A percentile compares a stretch with the other conserved stretches of the same genome.
Conservation (phyloP, 495 filamentous ascomycete genomes). For the Friedmanniomyces simplex region DNA sequence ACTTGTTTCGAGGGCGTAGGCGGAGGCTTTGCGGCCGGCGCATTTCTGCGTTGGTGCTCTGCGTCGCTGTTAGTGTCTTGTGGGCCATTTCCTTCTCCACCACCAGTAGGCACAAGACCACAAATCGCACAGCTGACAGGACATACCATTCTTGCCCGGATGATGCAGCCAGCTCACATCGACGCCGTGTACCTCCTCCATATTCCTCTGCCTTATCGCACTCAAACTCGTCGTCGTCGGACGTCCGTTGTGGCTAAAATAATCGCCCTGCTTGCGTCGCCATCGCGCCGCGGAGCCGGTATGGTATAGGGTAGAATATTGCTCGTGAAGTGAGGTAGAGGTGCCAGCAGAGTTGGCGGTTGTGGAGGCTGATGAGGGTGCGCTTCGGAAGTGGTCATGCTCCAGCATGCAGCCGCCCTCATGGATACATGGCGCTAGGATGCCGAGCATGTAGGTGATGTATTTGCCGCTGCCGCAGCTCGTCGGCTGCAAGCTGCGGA, state of each 20-base stretch:
- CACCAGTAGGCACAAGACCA: not conserved
- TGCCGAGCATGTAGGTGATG: not conserved
- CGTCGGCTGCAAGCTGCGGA: not conserved
- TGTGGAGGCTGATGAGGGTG: not conserved
- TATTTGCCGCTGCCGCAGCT: too few species aligned
- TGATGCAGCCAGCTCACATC: constrained; percentile 66
- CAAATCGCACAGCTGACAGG: not conserved
- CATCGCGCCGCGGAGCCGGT: constrained; percentile 9
- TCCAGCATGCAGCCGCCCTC: not conserved
- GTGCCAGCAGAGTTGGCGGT: not conserved
- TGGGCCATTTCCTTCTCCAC: too few species aligned
- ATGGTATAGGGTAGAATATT: not conserved
- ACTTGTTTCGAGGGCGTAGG: not conserved
- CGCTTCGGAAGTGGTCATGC: not conserved
- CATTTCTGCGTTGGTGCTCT: constrained; percentile 4
- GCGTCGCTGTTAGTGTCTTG: too few species aligned
- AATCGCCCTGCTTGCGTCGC: constrained; percentile 4
- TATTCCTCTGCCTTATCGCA: constrained; percentile 22
- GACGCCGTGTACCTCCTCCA: constrained; percentile 50
- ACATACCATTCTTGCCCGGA: constrained; percentile 37
- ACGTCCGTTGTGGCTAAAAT: not conserved
- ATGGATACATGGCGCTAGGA: not conserved
- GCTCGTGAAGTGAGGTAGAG: not conserved
- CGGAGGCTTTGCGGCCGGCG: not conserved
- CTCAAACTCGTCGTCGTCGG: not conserved